A percentile compares a stretch with the other conserved stretches of the same genome.
Conservation (phyloP, 129 eudicot genomes). For the Flaveria robusta region DNA sequence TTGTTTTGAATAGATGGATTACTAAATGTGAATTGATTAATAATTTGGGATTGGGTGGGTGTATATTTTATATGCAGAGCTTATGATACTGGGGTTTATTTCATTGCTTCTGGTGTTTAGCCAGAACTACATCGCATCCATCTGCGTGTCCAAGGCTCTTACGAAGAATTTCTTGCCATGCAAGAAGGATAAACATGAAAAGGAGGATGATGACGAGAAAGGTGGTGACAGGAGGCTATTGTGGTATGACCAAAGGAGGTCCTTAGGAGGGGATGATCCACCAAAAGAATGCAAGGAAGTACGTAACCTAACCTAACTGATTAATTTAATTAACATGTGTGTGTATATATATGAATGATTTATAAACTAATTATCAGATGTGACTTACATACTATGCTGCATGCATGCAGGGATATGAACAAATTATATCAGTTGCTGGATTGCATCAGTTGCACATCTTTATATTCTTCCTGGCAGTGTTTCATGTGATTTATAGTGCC, state of each 20-base stretch:
- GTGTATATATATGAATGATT: no score
- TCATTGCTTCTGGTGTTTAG: slow-evolving; percentile 77
- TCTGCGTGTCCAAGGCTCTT: slow-evolving; percentile 56
- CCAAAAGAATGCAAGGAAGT: slow-evolving; percentile 52
- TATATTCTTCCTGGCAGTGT: slow-evolving; percentile 92
- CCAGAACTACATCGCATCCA: slow-evolving; percentile 62
- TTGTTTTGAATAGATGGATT: no score
- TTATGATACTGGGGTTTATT: slow-evolving; percentile 92
- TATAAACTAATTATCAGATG: not conserved
- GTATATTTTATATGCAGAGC: slow-evolving; percentile 52
- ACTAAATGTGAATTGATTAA: no score
- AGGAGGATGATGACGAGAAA: slow-evolving; percentile 10
- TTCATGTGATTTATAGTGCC: slow-evolving; percentile 82
- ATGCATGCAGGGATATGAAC: slow-evolving; percentile 61
- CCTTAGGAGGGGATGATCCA: slow-evolving; percentile 46
- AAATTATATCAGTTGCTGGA: slow-evolving; percentile 72
- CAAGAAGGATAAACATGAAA: slow-evolving; percentile 18
- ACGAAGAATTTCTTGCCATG: slow-evolving; percentile 89
- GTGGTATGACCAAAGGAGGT: slow-evolving; percentile 66
- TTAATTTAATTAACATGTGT: not conserved
- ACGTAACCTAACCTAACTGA: not conserved
- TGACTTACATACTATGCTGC: not conserved
- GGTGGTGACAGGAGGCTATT: slow-evolving; percentile 51
- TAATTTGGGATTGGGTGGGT: no score
- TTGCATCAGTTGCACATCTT: slow-evolving; percentile 92